A percentile compares a stretch with the other conserved stretches of the same genome.
Conservation (phyloP, 2,329 filamentous ascomycete genomes). For the Penicillium brasilianum region DNA sequence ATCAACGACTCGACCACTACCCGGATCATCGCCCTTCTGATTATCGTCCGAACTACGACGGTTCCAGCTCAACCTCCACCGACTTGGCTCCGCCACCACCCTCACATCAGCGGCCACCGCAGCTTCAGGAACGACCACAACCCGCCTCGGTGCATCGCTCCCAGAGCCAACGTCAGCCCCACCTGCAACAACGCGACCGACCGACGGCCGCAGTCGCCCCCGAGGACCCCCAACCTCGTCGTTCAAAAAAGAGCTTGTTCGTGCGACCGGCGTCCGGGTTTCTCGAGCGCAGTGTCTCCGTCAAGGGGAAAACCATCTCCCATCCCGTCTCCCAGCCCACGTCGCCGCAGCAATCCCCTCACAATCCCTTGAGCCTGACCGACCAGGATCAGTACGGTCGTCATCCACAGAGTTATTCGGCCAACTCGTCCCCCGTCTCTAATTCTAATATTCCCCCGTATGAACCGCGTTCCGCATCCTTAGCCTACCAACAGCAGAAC, state of each 20-base stretch:
- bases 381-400: slow-evolving; percentile 18
- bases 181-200: slow-evolving; percentile 23
- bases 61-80: neutral
- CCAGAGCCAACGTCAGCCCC: slow-evolving; percentile 35
- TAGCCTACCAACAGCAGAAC: slow-evolving; percentile 25
- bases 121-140: slow-evolving; percentile 5
- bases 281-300: slow-evolving; percentile 36
- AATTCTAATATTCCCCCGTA: slow-evolving; percentile 8
- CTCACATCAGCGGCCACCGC: slow-evolving; percentile 1
- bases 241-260: slow-evolving; percentile 28
- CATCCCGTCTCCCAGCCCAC: slow-evolving; percentile 30
- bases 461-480: slow-evolving; percentile 20
- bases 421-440: slow-evolving; percentile 18
- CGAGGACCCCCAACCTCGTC: slow-evolving; percentile 34
- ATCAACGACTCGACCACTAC: slow-evolving; percentile 14
- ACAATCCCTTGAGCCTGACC: slow-evolving; percentile 15
- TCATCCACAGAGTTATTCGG: slow-evolving; percentile 14
- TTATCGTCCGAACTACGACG: slow-evolving; percentile 19
- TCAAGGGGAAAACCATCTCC: slow-evolving; percentile 30
- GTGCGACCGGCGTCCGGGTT: slow-evolving; percentile 33
- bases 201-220: slow-evolving; percentile 31
- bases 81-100: neutral
- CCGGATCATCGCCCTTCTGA: slow-evolving; percentile 7
- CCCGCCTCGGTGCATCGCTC: slow-evolving; percentile 27
- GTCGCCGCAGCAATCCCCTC: slow-evolving; percentile 22